phyloP scores from a whole-genome alignment of 441 rosid species.

The Lepidium campestre region DNA sequence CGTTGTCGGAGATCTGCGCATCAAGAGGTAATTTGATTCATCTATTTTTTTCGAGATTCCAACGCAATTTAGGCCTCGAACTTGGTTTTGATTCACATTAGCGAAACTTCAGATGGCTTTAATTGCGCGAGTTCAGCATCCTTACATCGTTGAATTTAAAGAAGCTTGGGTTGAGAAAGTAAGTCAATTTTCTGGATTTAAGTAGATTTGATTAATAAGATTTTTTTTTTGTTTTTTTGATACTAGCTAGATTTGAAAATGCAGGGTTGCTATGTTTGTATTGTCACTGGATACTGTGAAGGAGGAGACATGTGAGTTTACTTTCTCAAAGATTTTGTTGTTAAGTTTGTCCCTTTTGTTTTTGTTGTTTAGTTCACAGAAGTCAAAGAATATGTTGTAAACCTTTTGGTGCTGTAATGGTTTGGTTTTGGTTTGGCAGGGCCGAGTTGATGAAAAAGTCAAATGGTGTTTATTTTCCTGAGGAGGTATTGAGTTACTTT shows the following conservation, averaged over 20 bases:
- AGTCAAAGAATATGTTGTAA: conserved; percentile 3
- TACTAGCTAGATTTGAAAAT: conserved; percentile 18
- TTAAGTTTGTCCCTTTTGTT: neutral
- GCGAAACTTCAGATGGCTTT: conserved; percentile 64
- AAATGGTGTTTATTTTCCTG: conserved; percentile 84
- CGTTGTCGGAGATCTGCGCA: conserved; percentile 96
- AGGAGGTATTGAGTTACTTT: conserved; percentile 50
- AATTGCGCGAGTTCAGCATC: conserved; percentile 82
- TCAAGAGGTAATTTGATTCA: conserved; percentile 58
- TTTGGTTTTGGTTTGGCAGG: conserved; percentile 36
- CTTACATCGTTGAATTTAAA: conserved; percentile 85
- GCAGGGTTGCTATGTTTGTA: conserved; percentile 98
- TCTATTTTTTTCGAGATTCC: neutral
- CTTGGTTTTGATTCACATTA: neutral
- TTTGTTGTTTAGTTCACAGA: conserved; percentile 7
- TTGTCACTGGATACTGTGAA: conserved; percentile 97
- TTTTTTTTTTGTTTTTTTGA: neutral
- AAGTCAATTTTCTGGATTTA: conserved; percentile 7
- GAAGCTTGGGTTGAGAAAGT: conserved; percentile 99
- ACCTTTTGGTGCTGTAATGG: conserved; percentile 15
- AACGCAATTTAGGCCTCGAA: neutral
- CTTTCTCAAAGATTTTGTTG: neutral
- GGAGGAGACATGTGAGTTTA: conserved; percentile 97
- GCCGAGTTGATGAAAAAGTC: conserved; percentile 91
- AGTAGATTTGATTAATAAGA: neutral